Evolutionary conservation across 345 rosid genomes (phyloP).

Genomic region (Populus ilicifolia): DNA sequence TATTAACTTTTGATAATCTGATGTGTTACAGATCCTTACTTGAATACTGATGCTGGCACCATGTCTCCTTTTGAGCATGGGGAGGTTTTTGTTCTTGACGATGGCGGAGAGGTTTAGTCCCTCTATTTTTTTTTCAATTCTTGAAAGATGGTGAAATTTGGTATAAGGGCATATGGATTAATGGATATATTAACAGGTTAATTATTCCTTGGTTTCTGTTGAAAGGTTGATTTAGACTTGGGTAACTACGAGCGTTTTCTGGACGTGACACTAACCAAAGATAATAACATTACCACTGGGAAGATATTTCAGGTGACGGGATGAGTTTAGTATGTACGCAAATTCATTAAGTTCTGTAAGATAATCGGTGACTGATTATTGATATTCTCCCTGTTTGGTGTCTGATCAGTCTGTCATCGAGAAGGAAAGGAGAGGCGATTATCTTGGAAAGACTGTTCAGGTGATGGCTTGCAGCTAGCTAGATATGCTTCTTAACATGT

Average conservation of each 20-base stretch:
- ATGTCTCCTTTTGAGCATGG: constrained; percentile 99
- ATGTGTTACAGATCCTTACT: constrained; percentile 67
- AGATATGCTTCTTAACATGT: background rate
- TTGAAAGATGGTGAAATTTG: background rate
- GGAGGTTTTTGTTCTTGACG: constrained; percentile 95
- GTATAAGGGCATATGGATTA: background rate
- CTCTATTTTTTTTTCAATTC: background rate
- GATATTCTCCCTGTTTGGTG: background rate
- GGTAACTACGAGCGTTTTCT: constrained; percentile 95
- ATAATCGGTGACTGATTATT: background rate
- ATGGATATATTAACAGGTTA: constrained; percentile 15
- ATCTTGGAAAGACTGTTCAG: constrained; percentile 40
- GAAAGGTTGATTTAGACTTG: constrained; percentile 91
- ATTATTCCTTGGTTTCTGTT: constrained; percentile 18
- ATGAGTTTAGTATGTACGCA: constrained; percentile 4
- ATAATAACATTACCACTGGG: constrained; percentile 92
- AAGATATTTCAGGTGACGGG: constrained; percentile 87
- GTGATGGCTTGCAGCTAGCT: constrained; percentile 10
- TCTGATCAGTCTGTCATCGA: constrained; percentile 30
- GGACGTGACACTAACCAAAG: constrained; percentile 78
- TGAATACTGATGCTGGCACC: constrained; percentile 96
- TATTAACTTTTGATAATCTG: background rate
- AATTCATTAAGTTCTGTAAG: constrained; percentile 1
- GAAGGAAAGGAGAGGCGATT: constrained; percentile 35
- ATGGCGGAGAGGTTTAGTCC: constrained; percentile 85